These are phyloP conservation scores for Populus nigra DNA, from an alignment of 345 rosid genomes.

Conservation along the genomic window DNA sequence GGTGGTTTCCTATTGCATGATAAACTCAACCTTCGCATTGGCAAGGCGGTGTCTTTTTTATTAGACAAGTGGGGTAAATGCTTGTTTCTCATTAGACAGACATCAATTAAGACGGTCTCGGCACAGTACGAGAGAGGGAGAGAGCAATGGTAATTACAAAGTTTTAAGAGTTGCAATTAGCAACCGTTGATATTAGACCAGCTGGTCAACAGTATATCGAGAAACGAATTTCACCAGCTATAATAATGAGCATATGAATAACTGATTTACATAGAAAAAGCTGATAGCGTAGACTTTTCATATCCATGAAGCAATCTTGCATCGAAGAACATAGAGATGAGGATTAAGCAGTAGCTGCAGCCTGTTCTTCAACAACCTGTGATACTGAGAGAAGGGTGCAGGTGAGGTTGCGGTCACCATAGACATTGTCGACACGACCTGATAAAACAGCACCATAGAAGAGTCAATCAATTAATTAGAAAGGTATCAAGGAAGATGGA, in stretches of 20 bases:
- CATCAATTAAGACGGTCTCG: background rate
- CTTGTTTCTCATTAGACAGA: background rate
- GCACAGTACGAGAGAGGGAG: background rate
- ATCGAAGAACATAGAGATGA: background rate
- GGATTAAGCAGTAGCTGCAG: constrained; percentile 71
- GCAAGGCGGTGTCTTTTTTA: background rate
- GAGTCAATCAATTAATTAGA: background rate
- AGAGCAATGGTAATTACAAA: constrained; percentile 23
- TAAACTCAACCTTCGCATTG: background rate
- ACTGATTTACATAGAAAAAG: constrained; percentile 29
- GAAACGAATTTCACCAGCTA: constrained; percentile 31
- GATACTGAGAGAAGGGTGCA: constrained; percentile 81
- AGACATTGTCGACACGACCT: constrained; percentile 98
- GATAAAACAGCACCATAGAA: background rate
- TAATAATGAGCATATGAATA: constrained; percentile 16
- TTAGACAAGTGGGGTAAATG: background rate
- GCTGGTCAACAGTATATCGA: constrained; percentile 22
- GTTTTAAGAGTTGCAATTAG: constrained; percentile 32
- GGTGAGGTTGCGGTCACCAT: constrained; percentile 92
- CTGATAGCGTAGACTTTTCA: constrained; percentile 1
- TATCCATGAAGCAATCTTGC: constrained; percentile 12
- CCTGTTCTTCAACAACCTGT: constrained; percentile 66
- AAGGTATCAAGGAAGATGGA: background rate
- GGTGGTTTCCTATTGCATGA: background rate
- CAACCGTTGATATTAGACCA: constrained; percentile 19